Evolutionary conservation across 176 grass and related monocot species (phyloP), one percentile per base, ranked within the genome.

Genomic region (Rhynchospora tenuis): DNA sequence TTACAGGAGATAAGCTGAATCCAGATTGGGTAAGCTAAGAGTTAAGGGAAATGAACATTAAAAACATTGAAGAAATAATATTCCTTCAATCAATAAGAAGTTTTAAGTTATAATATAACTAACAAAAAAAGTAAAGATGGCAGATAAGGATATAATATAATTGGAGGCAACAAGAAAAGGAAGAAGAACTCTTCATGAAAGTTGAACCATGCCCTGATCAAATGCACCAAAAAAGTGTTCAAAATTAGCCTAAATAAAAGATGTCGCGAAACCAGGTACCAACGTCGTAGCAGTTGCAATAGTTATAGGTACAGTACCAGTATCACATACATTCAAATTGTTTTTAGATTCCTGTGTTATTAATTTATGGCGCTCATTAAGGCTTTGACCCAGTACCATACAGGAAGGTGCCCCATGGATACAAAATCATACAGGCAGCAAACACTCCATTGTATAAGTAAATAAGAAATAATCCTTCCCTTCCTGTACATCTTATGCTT

Each of bases 101-200:
- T 66, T 62, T 62, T 9, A 84, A 72, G 8, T 60, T 62, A 65
- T 75, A 60, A 5, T 69, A 12, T 80, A 71, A 74, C 57, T 64
- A 86, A 81, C 3, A 29, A 66, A 64, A 31, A 38, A 24, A 78
- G 47, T 47, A 81, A 16, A 79, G 75, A 69, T 69, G 44, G 14
- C 60, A 56, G 66, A 92, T 86, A 91, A 93, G 96, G 96, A 98
- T 98, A 98, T 98, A 98, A 98, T 98, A 98, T 98, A 83, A 98
- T 98, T 1, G 96, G 96, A 62, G 96, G 96, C 64, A 98, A 85
- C 70, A 98, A 90, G 93, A 98, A 98, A 72, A 98, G 86, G 91
- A 98, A 98, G 86, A 98, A 98, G 78, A 98, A 98, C 79, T 98
- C 96, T 81, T 98, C 96, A 71, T 98, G 96, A 60, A 98, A 98